These are phyloP conservation scores for Didymella arachidicola DNA, from an alignment of 2,329 filamentous ascomycete species.

Conservation along the genomic window DNA sequence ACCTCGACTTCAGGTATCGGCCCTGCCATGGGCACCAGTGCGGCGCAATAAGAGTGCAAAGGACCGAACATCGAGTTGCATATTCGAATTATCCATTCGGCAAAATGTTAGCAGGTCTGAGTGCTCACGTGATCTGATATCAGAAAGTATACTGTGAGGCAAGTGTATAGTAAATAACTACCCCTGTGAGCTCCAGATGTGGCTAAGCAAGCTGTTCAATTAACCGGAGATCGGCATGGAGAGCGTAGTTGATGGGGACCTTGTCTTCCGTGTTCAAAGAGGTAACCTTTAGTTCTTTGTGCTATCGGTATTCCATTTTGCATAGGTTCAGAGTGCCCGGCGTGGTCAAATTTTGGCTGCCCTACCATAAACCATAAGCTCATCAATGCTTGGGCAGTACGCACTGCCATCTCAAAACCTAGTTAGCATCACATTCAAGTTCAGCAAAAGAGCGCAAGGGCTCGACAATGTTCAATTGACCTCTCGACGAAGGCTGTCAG, in stretches of 20 bases:
- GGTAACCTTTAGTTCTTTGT: not conserved
- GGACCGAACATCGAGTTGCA: not conserved
- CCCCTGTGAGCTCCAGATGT: no score
- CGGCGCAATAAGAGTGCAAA: not conserved
- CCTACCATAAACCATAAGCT: not conserved
- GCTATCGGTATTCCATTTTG: not conserved
- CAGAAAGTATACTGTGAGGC: no score
- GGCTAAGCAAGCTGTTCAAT: not conserved
- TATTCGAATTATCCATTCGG: not conserved
- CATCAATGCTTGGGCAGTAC: not conserved
- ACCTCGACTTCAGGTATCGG: not conserved
- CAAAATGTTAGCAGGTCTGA: not conserved
- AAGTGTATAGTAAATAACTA: no score
- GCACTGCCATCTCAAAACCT: not conserved
- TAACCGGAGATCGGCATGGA: not conserved
- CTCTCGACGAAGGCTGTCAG: not conserved
- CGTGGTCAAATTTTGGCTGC: not conserved
- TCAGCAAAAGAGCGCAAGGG: not conserved
- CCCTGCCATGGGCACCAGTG: constrained; percentile 5
- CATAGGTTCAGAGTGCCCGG: not conserved
- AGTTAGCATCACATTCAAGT: not conserved
- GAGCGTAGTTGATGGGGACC: not conserved
- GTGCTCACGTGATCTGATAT: not conserved
- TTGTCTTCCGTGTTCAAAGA: not conserved
- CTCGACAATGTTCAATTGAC: not conserved